Base-by-base conservation (phyloP, 192 early-diverging fungal genomes). In the Coemansia sp. region DNA sequence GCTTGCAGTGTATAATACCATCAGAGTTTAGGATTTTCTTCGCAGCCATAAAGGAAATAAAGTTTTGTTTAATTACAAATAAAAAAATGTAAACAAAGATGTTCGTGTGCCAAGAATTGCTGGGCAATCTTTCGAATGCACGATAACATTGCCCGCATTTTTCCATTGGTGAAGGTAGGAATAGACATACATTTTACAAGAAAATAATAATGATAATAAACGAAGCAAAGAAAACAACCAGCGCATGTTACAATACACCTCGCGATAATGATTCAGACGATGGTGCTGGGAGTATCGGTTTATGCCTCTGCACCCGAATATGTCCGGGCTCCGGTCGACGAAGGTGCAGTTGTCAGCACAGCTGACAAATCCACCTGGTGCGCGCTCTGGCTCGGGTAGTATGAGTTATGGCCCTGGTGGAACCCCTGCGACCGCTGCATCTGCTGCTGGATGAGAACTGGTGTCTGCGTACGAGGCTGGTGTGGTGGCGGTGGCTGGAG, bases 401-500 rank as follows among this genome's bases (percentile, higher is more conserved):
- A 51, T 46, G 71, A 18, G 49, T 29, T 56, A 43, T 31, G 45
- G 28, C 55, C 31, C 28, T 57, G 55, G 28, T 57, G 55, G 28
- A 57, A 34, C 9, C 30, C 55, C 31, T 30, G 30, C 16, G 31
- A 21, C 9, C 31, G 55, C 29, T 57, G 55, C 6, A 34, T 34
- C 55, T 72, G 70, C n/a, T 55, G 37, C 56, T 66, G 64, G 48
- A 18, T 13, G 15, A 18, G 40, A 16, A 2, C 15, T 43, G 12
- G 40, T 43, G 40, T 13, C 18, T 43, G 40, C 4, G 40, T 13
- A 2, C 18, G 40, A 18, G 40, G 46, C 49, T 67, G 58, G 10
- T 26, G 61, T n/a, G 43, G 68, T 20, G 67, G 55, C 43, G 49
- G 68, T 60, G 61, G 40, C 45, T 63, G 61, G 13, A 70, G 61